These are phyloP conservation scores for Trametes polyzona DNA, from an alignment of 1,284 basidiomycete species.

Conservation along the genomic window DNA sequence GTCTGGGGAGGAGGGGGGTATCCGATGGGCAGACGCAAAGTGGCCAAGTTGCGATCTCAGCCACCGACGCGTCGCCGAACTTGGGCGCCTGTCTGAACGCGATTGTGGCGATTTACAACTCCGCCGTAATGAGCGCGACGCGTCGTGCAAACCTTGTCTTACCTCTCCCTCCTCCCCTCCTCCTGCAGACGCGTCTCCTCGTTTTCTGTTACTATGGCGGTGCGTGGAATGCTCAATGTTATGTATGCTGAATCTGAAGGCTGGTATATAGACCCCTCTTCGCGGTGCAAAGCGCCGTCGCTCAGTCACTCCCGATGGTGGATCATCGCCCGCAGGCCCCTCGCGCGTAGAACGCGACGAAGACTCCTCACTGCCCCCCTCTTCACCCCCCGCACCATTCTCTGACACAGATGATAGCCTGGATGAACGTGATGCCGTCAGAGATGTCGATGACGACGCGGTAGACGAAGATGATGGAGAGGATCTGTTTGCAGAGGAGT, in stretches of 20 bases:
- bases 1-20: neutral
- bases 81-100: constrained; percentile 21
- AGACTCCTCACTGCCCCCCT: constrained; percentile 77
- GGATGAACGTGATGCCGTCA: constrained; percentile 77
- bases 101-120: constrained; percentile 32
- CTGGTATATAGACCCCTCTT: constrained; percentile 26
- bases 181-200: neutral
- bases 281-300: constrained; percentile 64
- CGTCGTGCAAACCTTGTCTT: constrained; percentile 24
- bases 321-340: constrained; percentile 58
- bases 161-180: constrained; percentile 2
- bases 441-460: constrained; percentile 68
- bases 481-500: constrained; percentile 87
- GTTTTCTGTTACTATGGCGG: constrained; percentile 10
- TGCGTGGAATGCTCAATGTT: no score
- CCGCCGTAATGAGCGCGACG: constrained; percentile 34
- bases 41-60: neutral
- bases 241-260: no score
- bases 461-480: constrained; percentile 87
- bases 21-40: neutral
- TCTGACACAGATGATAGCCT: constrained; percentile 86
- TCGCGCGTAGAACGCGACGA: constrained; percentile 55
- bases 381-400: constrained; percentile 82
- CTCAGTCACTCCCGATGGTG: constrained; percentile 56
- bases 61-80: constrained; percentile 14